Conservation (phyloP, 2,329 filamentous ascomycete species). For the Hypoxylon sp. region DNA sequence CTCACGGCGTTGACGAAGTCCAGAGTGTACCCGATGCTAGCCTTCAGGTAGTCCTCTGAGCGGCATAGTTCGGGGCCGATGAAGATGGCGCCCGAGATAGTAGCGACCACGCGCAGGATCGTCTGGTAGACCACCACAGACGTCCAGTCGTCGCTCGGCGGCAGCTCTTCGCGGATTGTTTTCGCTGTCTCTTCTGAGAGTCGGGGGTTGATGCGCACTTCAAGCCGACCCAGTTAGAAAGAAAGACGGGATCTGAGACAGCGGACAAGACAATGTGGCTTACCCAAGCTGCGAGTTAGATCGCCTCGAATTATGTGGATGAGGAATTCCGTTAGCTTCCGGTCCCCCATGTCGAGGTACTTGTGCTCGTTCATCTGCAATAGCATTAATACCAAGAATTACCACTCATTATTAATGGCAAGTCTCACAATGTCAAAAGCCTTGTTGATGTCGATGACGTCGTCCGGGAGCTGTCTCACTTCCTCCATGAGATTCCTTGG, state of each 20-base stretch:
- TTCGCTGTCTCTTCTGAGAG: conserved; percentile 59
- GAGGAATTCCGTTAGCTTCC: conserved; percentile 31
- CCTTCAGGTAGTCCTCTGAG: conserved; percentile 61
- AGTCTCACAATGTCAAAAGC: conserved; percentile 41
- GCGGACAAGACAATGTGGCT: conserved; percentile 2
- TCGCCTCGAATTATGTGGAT: conserved; percentile 45
- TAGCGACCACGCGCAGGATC: conserved; percentile 63
- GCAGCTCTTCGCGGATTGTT: conserved; percentile 56
- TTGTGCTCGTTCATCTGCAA: conserved; percentile 40
- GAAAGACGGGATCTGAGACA: not conserved
- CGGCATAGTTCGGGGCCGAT: conserved; percentile 64
- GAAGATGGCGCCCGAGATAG: conserved; percentile 64
- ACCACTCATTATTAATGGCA: not conserved
- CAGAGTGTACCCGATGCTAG: conserved; percentile 64
- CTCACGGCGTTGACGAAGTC: conserved; percentile 58
- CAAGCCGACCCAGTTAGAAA: conserved; percentile 4
- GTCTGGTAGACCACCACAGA: conserved; percentile 58
- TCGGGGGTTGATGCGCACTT: conserved; percentile 56
- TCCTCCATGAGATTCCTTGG: conserved; percentile 51
- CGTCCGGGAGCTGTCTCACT: conserved; percentile 50
- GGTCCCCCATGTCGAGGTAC: conserved; percentile 35
- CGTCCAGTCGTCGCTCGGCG: conserved; percentile 59
- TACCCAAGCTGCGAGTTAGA: conserved; percentile 47
- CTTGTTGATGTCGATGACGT: conserved; percentile 50
- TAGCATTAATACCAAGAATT: conserved; percentile 13